Evolutionary conservation across 2,329 filamentous ascomycete genomes (phyloP).

Genomic region (Ophiostoma sp.): DNA sequence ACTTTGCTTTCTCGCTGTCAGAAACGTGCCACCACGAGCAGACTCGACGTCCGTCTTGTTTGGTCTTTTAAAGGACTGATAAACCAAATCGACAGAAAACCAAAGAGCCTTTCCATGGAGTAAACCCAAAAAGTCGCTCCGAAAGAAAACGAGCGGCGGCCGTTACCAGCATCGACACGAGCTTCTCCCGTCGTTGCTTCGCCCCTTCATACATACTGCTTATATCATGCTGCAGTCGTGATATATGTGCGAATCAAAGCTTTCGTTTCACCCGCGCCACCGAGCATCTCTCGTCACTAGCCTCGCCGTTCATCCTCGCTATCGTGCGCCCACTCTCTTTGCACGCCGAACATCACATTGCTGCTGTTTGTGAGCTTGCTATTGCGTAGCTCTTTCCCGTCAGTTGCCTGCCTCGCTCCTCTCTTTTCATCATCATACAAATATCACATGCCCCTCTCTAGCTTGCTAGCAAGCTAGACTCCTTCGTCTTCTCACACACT

Average conservation of each 20-base stretch:
- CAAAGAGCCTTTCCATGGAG: too few species aligned
- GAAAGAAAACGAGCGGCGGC: neutral
- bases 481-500: too few species aligned
- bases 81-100: too few species aligned
- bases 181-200: constrained; percentile 5
- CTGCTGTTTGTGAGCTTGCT: neutral
- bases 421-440: neutral
- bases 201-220: neutral
- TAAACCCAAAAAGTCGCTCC: neutral
- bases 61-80: too few species aligned
- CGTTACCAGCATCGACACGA: neutral
- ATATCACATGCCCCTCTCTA: neutral
- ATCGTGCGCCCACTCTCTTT: neutral
- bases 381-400: neutral
- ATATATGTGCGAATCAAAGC: neutral
- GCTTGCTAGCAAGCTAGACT: neutral
- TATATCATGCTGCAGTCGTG: neutral
- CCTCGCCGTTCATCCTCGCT: constrained; percentile 1
- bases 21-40: neutral
- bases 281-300: neutral
- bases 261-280: neutral
- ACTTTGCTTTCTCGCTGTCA: neutral
- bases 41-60: neutral
- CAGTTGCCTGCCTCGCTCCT: neutral
- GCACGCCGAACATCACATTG: neutral